Percentiles rank a stretch among this genome's conserved stretches.
These are phyloP conservation scores for Delphinella strobiligena DNA, from an alignment of 2,329 filamentous ascomycete genomes.

Conservation along the genomic window DNA sequence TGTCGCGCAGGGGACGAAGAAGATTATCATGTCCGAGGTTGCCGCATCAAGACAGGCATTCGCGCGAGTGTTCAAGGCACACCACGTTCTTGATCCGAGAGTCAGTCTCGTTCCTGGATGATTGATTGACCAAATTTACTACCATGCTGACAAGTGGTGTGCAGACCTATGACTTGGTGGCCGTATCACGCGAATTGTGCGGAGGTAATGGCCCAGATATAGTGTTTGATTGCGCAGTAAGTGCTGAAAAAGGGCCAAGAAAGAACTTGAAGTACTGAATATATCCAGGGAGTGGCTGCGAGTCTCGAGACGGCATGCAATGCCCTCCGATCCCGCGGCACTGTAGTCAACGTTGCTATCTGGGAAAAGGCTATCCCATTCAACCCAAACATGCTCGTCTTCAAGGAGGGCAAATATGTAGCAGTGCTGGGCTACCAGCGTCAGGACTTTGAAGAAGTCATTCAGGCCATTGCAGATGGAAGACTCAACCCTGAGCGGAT, in stretches of 20 bases:
- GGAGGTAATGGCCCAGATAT: slow-evolving; percentile 8
- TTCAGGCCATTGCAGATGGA: slow-evolving; percentile 9
- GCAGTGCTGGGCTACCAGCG: slow-evolving; percentile 11
- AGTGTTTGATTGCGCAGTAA: slow-evolving; percentile 9
- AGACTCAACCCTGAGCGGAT: slow-evolving; percentile 9
- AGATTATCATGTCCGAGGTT: slow-evolving; percentile 48
- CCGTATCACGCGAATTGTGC: slow-evolving; percentile 4
- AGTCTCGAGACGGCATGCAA: slow-evolving; percentile 9
- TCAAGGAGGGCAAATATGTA: slow-evolving; percentile 10
- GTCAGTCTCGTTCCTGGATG: no score
- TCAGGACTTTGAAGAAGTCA: slow-evolving; percentile 12
- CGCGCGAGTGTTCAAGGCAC: slow-evolving; percentile 8
- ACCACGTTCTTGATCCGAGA: slow-evolving; percentile 9
- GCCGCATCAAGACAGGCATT: slow-evolving; percentile 6
- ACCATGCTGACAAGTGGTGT: no score
- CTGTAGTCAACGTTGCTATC: slow-evolving; percentile 13
- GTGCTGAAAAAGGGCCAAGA: no score
- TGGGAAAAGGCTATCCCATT: slow-evolving; percentile 11
- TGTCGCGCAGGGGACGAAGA: slow-evolving; percentile 38
- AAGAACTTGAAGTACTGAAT: not conserved
- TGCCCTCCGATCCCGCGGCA: slow-evolving; percentile 11
- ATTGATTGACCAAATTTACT: no score
- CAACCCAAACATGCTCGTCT: slow-evolving; percentile 10
- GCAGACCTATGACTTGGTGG: slow-evolving; percentile 5
- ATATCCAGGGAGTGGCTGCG: slow-evolving; percentile 4